Evolutionary conservation across 768 basidiomycete genomes (phyloP).

Genomic region (Crepidotus variabilis): DNA sequence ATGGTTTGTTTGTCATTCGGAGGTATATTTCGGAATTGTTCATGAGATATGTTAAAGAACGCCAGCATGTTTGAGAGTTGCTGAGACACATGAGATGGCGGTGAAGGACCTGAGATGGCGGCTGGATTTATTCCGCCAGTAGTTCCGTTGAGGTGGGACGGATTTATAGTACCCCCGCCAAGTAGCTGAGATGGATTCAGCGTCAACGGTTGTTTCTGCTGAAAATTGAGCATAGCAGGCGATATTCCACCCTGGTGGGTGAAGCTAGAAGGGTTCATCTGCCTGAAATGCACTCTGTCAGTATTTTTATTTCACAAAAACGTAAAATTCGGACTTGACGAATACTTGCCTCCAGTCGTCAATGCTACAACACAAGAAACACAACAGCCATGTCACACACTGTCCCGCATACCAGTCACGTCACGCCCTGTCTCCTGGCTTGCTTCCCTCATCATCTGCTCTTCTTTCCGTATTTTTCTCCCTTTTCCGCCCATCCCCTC

Average conservation of each 20-base stretch:
- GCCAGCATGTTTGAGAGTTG: conserved; percentile 18
- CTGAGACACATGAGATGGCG: conserved; percentile 1
- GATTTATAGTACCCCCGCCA: conserved; percentile 15
- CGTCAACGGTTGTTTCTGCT: conserved; percentile 22
- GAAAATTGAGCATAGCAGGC: conserved; percentile 28
- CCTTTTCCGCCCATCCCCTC: neutral
- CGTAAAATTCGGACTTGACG: neutral
- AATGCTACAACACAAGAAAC: neutral
- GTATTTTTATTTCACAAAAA: neutral
- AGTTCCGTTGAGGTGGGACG: conserved; percentile 22
- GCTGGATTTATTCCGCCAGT: conserved; percentile 19
- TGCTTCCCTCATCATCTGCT: neutral
- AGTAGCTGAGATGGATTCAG: conserved; percentile 4
- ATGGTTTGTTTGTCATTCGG: conserved; percentile 22
- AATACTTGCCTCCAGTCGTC: neutral
- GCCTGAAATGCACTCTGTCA: neutral
- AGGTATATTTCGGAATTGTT: conserved; percentile 24
- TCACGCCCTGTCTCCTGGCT: neutral
- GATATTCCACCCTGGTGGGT: conserved; percentile 21
- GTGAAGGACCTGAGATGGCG: conserved; percentile 10
- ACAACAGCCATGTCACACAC: neutral
- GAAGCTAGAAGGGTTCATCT: conserved; percentile 7
- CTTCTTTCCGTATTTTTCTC: neutral
- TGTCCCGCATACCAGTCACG: neutral
- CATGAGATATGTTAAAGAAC: conserved; percentile 23